Evolutionary conservation across 176 grass and related monocot genomes (phyloP).

Genomic region (Alloteropsis semialata): DNA sequence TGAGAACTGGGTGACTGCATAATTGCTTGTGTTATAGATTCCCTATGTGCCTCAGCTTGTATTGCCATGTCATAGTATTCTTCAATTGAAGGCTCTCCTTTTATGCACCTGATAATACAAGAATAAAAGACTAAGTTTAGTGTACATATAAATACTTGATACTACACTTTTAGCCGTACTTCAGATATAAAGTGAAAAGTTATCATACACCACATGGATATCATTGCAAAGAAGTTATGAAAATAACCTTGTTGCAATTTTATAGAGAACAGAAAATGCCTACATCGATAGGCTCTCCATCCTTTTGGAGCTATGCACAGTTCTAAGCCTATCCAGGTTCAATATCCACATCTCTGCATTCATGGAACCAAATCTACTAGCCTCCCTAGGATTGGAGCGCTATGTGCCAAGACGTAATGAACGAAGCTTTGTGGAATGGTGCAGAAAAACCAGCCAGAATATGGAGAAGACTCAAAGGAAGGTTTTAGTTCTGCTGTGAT

Average conservation of each 20-base stretch:
- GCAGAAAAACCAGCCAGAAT: no score
- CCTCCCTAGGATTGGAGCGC: no score
- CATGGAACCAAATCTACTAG: neutral
- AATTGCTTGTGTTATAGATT: constrained; percentile 62
- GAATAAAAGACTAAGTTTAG: constrained; percentile 26
- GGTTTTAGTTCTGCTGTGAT: no score
- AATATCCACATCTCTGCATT: neutral
- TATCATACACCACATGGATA: constrained; percentile 1
- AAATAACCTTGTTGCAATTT: neutral
- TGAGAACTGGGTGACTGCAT: constrained; percentile 57
- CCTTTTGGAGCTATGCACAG: neutral
- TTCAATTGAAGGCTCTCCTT: constrained; percentile 91
- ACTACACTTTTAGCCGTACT: neutral
- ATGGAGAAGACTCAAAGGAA: no score
- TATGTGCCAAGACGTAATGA: no score
- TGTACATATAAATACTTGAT: neutral
- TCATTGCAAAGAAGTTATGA: neutral
- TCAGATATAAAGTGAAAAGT: neutral
- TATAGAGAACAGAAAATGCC: neutral
- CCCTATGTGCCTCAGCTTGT: constrained; percentile 72
- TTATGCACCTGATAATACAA: constrained; percentile 73
- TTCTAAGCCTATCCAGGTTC: constrained; percentile 17
- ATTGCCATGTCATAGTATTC: constrained; percentile 70
- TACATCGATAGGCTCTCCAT: neutral
- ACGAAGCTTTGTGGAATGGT: no score